Evolutionary conservation across 257 asterid species (phyloP).

Genomic region (Nicotiana otophora): DNA sequence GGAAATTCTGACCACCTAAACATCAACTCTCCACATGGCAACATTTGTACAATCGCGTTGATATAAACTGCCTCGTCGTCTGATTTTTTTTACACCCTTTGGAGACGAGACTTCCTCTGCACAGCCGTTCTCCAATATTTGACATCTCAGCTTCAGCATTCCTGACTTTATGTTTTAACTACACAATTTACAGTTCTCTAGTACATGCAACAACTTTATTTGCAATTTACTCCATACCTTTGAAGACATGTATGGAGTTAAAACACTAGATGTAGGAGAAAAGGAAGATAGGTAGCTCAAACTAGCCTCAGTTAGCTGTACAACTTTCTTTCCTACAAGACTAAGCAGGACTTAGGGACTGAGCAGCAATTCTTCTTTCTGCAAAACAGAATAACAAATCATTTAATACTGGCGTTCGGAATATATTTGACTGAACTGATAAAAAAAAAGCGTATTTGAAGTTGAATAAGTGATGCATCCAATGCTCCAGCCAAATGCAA

Average conservation of each 20-base stretch:
- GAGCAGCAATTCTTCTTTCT: conserved; percentile 62
- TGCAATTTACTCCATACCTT: conserved; percentile 21
- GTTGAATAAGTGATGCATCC: neutral
- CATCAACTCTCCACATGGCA: conserved; percentile 26
- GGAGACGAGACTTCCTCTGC: conserved; percentile 27
- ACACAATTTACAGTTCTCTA: conserved; percentile 44
- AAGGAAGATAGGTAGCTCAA: conserved; percentile 38
- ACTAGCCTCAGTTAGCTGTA: conserved; percentile 88
- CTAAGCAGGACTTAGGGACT: conserved; percentile 27
- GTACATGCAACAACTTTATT: conserved; percentile 41
- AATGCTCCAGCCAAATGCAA: neutral
- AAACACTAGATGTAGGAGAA: neutral
- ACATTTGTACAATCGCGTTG: conserved; percentile 32
- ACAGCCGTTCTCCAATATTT: conserved; percentile 22
- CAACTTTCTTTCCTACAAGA: conserved; percentile 42
- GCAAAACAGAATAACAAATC: neutral
- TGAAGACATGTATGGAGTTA: conserved; percentile 6
- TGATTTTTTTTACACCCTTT: conserved; percentile 22
- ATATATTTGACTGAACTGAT: too few relatives aligned
- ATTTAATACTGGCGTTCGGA: neutral
- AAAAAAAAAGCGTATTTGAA: too few relatives aligned
- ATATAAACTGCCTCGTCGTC: conserved; percentile 23
- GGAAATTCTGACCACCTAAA: conserved; percentile 23
- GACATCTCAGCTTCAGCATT: conserved; percentile 31
- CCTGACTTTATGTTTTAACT: conserved; percentile 32